Conservation (phyloP, 2,329 filamentous ascomycete species). For the Bipolaris sorokiniana region DNA sequence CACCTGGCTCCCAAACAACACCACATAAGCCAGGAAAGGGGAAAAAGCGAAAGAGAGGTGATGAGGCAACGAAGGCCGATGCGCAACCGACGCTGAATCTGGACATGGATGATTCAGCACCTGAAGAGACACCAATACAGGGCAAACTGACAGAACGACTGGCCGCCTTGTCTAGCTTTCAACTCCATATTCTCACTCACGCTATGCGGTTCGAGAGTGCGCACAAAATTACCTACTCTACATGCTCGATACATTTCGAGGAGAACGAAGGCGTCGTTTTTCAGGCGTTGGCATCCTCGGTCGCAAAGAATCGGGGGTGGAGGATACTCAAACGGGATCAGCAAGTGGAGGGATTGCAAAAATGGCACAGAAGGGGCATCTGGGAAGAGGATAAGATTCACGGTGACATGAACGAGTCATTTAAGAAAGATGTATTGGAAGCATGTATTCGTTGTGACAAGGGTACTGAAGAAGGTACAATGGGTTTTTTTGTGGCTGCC, state of each 20-base stretch:
- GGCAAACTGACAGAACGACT: constrained; percentile 62
- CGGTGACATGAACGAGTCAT: constrained; percentile 50
- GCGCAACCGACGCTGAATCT: constrained; percentile 24
- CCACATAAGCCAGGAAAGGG: constrained; percentile 23
- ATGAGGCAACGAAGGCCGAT: constrained; percentile 13
- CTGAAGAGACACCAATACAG: constrained; percentile 49
- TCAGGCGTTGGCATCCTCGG: constrained; percentile 69
- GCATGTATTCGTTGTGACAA: constrained; percentile 83
- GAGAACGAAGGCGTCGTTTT: constrained; percentile 90
- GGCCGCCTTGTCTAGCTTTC: constrained; percentile 77
- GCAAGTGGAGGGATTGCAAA: constrained; percentile 76
- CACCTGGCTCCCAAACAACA: constrained; percentile 28
- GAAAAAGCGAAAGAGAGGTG: constrained; percentile 44
- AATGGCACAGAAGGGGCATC: constrained; percentile 70
- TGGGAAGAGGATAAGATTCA: constrained; percentile 50
- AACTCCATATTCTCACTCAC: constrained; percentile 80
- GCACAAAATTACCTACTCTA: constrained; percentile 83
- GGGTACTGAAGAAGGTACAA: constrained; percentile 80
- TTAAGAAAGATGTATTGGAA: constrained; percentile 60
- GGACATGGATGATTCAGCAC: constrained; percentile 38
- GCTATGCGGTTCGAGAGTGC: constrained; percentile 77
- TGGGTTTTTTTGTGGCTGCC: constrained; percentile 94
- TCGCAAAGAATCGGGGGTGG: constrained; percentile 76
- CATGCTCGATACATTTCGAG: constrained; percentile 83
- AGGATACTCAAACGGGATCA: constrained; percentile 71